Evolutionary conservation across 225 moss, liverwort and hornwort genomes (phyloP).

Genomic region (Marchantia paleacea): DNA sequence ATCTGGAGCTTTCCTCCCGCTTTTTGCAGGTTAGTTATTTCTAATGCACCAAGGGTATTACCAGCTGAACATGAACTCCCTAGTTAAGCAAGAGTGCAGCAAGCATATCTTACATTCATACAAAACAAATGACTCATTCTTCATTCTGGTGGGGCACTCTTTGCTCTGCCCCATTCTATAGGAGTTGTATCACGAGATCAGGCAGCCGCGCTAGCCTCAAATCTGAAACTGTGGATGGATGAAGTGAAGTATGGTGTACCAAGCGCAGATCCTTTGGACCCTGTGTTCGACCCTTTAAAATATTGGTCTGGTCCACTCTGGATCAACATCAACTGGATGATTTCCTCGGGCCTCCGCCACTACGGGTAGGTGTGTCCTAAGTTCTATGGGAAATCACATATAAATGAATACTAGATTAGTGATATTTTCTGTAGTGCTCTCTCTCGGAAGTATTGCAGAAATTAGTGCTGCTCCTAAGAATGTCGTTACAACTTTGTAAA

Average conservation of each 20-base stretch:
- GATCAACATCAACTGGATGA: constrained; percentile 53
- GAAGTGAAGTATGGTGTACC: constrained; percentile 42
- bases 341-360: constrained; percentile 42
- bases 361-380: constrained; percentile 24
- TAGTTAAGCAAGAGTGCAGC: neutral
- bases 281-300: constrained; percentile 30
- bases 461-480: no score
- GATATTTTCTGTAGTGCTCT: neutral
- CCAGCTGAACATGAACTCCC: neutral
- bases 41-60: neutral
- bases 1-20: constrained; percentile 37
- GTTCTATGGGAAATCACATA: neutral
- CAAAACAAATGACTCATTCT: no score
- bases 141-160: neutral
- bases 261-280: constrained; percentile 37
- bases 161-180: neutral
- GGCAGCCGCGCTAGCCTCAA: constrained; percentile 30
- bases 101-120: neutral
- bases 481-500: neutral
- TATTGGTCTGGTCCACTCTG: constrained; percentile 47
- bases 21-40: constrained; percentile 37
- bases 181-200: constrained; percentile 13
- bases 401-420: neutral
- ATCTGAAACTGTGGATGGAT: constrained; percentile 30
- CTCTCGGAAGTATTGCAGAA: neutral